Base-by-base conservation (phyloP, 257 asterid genomes). In the Buddleja alternifolia region DNA sequence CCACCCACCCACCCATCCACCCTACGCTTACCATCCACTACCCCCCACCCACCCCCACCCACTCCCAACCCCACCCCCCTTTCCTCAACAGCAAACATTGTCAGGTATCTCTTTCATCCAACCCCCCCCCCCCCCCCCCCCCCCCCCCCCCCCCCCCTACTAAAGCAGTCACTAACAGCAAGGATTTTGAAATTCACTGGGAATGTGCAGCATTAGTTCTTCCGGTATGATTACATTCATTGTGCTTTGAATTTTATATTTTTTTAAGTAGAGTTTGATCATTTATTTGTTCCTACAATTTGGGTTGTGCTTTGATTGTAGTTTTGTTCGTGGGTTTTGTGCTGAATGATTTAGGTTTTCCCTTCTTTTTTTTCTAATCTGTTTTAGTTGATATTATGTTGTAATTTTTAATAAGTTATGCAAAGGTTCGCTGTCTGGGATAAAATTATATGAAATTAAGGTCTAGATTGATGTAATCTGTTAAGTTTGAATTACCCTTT, bases 191-290 rank as follows among this genome's bases (percentile, higher is more conserved):
- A 62, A 53, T 60, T 60, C 50, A 39, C 68, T 21, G 52, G n/a
- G 40, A 67, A 20, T 68, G 60, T 71, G 54, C 77, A 42, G 67
- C 72, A 20, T 53, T 65, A 17, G 32, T 74, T 74, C 55, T 51
- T 23, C 67, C 24, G 72, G 77, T 74, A 64, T 59, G 72, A 42
- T 74, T 34, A 24, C 60, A 29, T 41, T 55, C 73, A 19, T 60
- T 39, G 2, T 70, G 8, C 10, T 25, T 56, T 4, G 10, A 21
- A 37, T 46, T 66, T 39, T 2, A n/a, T n/a, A n/a, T 11, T 65
- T 60, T 56, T 58, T 6, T 34, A 4, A 15, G 60, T 48, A 20
- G 5, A 23, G 60, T 61, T n/a, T 60, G 73, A 69, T 78, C 72
- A 66, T 47, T 70, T 63, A 47, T 21, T 73, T 40, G 55, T 8